Percentiles rank a stretch among this genome's conserved stretches.
Conservation (phyloP, 75 land plant species). For the Isoetes taiwanensis region DNA sequence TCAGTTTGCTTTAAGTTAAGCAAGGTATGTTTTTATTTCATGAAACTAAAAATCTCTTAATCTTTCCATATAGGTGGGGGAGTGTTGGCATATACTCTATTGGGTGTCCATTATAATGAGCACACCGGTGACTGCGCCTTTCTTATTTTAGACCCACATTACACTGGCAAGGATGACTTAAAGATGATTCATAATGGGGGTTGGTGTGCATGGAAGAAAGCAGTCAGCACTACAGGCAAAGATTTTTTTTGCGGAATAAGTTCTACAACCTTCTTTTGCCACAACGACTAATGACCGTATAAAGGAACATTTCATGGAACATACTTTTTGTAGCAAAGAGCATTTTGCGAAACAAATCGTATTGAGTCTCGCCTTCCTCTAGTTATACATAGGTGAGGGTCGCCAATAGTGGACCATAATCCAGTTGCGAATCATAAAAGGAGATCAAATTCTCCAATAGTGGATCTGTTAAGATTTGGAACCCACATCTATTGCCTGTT, state of each 20-base stretch:
- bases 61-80: conserved; percentile 99
- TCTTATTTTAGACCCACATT: conserved; percentile 95
- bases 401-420: no score
- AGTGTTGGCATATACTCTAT: conserved; percentile 90
- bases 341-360: no score
- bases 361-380: no score
- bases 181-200: conserved; percentile 72
- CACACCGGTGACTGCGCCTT: conserved; percentile 89
- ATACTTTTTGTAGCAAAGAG: no score
- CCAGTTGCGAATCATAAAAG: no score
- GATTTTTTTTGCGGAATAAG: conserved; percentile 77
- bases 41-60: no score
- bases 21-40: no score
- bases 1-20: conserved; percentile 18
- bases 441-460: no score
- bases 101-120: conserved; percentile 93
- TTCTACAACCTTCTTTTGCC: conserved; percentile 93
- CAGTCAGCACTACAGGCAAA: conserved; percentile 66
- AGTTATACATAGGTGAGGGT: no score
- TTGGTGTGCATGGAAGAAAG: conserved; percentile 98
- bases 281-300: conserved; percentile 86
- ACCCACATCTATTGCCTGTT: no score
- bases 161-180: conserved; percentile 79
- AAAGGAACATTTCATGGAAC: no score
- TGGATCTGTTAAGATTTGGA: no score